Conservation (phyloP, 352 stramenopile species). For the Globisporangium camurandrum region DNA sequence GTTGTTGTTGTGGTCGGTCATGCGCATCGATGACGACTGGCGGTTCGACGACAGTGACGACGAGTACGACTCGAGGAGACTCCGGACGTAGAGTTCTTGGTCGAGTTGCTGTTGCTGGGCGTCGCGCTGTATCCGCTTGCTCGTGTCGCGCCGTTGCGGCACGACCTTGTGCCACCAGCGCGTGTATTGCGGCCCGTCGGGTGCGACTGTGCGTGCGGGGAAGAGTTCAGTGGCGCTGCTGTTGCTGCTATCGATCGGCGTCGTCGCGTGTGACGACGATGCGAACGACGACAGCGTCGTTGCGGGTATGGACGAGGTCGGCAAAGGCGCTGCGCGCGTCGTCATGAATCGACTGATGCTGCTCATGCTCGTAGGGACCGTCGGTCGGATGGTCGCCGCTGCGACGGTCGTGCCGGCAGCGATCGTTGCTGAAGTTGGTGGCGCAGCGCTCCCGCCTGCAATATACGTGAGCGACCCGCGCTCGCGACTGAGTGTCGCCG, state of each 20-base stretch:
- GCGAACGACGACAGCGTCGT: too few relatives aligned
- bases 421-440: not conserved
- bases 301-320: too few relatives aligned
- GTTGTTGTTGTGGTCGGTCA: slow-evolving; percentile 16
- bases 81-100: slow-evolving; percentile 66
- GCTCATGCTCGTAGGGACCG: not conserved
- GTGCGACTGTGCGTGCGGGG: too few relatives aligned
- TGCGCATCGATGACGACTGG: slow-evolving; percentile 26
- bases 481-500: not conserved
- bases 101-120: slow-evolving; percentile 19
- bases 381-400: not conserved
- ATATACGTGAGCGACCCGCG: slow-evolving; percentile 10
- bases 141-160: slow-evolving; percentile 18
- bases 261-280: slow-evolving; percentile 12
- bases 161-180: slow-evolving; percentile 33
- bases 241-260: slow-evolving; percentile 3
- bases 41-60: slow-evolving; percentile 66
- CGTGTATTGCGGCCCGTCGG: slow-evolving; percentile 8
- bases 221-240: too few relatives aligned
- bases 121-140: slow-evolving; percentile 13
- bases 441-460: not conserved
- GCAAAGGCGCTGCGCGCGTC: slow-evolving; percentile 1
- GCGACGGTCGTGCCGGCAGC: not conserved
- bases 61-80: slow-evolving; percentile 67
- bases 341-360: slow-evolving; percentile 11